Percentiles rank a stretch among this genome's conserved stretches.
phyloP scores from a whole-genome alignment of 257 asterid genomes.

The Eucommia ulmoides region DNA sequence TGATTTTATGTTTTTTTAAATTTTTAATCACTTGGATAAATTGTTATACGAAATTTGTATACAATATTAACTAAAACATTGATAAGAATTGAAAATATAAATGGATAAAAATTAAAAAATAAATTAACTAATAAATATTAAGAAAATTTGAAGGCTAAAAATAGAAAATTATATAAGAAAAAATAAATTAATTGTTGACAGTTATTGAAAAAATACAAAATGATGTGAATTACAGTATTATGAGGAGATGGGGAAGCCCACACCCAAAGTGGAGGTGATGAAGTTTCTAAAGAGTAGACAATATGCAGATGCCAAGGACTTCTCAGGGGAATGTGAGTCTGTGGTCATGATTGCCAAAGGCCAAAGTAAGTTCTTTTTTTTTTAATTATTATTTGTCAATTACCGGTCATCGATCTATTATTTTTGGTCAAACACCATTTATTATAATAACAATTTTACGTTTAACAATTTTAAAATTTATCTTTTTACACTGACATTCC shows the following conservation, averaged over 20 bases:
- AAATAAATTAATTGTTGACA: not conserved
- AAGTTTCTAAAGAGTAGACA: conserved; percentile 52
- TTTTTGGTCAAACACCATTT: not conserved
- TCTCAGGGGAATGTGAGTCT: conserved; percentile 84
- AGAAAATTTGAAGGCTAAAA: too few relatives aligned
- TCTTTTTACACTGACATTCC: not conserved
- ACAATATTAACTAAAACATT: too few relatives aligned
- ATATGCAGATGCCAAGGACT: conserved; percentile 77
- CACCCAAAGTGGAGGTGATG: conserved; percentile 77
- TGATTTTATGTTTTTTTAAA: too few relatives aligned
- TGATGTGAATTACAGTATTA: conserved; percentile 50
- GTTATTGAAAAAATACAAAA: not conserved
- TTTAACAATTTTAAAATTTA: not conserved
- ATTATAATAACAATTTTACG: not conserved
- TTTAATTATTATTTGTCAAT: not conserved
- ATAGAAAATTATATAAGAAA: not conserved
- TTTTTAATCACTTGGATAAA: too few relatives aligned
- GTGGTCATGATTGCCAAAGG: conserved; percentile 97
- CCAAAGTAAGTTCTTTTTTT: conserved; percentile 41
- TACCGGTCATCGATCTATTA: not conserved
- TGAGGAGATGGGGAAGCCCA: conserved; percentile 88
- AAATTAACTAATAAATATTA: too few relatives aligned
- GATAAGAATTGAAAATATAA: too few relatives aligned
- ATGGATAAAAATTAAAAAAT: too few relatives aligned
- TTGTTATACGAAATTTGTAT: too few relatives aligned